Conservation (phyloP, 192 early-diverging fungal species). For the Coemansia sp. region DNA sequence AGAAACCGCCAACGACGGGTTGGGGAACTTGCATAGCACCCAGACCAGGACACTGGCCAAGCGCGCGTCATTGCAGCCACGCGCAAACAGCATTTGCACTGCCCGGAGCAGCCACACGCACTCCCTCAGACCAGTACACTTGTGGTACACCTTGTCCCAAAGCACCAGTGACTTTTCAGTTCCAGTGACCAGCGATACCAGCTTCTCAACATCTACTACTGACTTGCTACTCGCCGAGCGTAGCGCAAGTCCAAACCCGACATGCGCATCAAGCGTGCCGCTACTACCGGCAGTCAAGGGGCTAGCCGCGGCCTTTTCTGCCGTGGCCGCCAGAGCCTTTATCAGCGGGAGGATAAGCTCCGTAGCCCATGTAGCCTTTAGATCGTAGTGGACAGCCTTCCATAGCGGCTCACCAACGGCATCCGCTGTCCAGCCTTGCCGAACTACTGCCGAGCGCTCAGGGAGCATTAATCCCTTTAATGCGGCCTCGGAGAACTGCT, state of each 20-base stretch:
- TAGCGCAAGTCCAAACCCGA: constrained; percentile 57
- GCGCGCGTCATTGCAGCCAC: constrained; percentile 29
- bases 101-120: constrained; percentile 68
- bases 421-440: constrained; percentile 64
- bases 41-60: constrained; percentile 20
- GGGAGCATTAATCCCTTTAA: constrained; percentile 57
- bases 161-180: constrained; percentile 73
- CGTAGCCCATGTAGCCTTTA: constrained; percentile 8
- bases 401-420: constrained; percentile 60
- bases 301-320: constrained; percentile 59
- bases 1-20: constrained; percentile 17
- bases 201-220: constrained; percentile 19
- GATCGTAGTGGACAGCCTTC: constrained; percentile 2
- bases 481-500: constrained; percentile 44
- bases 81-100: constrained; percentile 41
- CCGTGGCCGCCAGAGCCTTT: constrained; percentile 47
- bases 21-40: constrained; percentile 43
- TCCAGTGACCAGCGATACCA: constrained; percentile 30
- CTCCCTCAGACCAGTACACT: constrained; percentile 62
- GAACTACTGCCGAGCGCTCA: constrained; percentile 59
- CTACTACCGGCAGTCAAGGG: constrained; percentile 59
- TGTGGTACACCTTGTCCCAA: constrained; percentile 81
- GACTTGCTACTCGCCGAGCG: constrained; percentile 12
- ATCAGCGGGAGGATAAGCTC: constrained; percentile 46
- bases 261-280: constrained; percentile 64